Evolutionary conservation across 192 early-diverging fungal genomes (phyloP).

Genomic region (Coemansia aciculifera): DNA sequence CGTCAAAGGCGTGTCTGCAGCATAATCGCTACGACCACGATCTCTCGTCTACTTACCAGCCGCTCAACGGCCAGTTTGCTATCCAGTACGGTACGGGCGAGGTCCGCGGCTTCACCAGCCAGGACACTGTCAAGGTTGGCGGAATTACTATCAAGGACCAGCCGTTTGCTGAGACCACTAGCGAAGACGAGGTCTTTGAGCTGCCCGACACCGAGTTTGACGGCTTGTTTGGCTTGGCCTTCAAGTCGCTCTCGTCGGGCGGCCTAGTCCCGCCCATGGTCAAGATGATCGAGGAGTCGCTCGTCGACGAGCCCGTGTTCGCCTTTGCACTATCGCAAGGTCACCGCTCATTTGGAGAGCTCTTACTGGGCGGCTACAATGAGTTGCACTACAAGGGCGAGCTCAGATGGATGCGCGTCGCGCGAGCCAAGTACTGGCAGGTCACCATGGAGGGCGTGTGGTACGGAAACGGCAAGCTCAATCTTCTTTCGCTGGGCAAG

Average conservation of each 20-base stretch:
- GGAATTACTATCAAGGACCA: slow-evolving; percentile 53
- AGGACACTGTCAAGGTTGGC: slow-evolving; percentile 52
- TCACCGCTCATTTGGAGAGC: slow-evolving; percentile 44
- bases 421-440: slow-evolving; percentile 63
- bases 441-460: slow-evolving; percentile 52
- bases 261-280: slow-evolving; percentile 51
- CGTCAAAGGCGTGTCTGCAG: slow-evolving; percentile 46
- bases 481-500: slow-evolving; percentile 48
- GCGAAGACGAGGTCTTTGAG: slow-evolving; percentile 53
- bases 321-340: slow-evolving; percentile 51
- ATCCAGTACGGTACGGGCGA: slow-evolving; percentile 57
- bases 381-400: slow-evolving; percentile 58
- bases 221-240: slow-evolving; percentile 57
- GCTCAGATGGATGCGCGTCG: slow-evolving; percentile 57
- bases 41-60: slow-evolving; percentile 47
- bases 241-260: slow-evolving; percentile 45
- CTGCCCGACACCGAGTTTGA: slow-evolving; percentile 54
- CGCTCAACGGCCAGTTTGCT: slow-evolving; percentile 41
- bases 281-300: slow-evolving; percentile 47
- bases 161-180: slow-evolving; percentile 53
- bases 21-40: slow-evolving; percentile 50
- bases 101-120: slow-evolving; percentile 47
- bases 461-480: slow-evolving; percentile 52
- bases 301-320: slow-evolving; percentile 53
- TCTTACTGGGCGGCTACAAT: slow-evolving; percentile 60